A percentile compares a stretch with the other conserved stretches of the same genome.
Conservation (phyloP, 2,329 filamentous ascomycete genomes). For the Sporothrix mexicana region DNA sequence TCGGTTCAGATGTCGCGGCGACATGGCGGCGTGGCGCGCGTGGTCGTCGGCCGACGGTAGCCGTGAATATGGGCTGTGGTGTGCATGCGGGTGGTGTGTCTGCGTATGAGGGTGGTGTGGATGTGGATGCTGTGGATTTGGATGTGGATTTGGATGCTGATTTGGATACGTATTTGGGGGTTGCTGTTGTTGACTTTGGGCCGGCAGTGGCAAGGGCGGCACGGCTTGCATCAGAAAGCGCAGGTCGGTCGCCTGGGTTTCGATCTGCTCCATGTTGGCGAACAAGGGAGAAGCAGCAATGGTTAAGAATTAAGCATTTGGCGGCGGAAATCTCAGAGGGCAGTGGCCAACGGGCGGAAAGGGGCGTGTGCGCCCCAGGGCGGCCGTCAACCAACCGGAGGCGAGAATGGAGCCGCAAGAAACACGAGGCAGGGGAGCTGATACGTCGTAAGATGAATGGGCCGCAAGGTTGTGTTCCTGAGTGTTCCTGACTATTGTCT, state of each 20-base stretch:
- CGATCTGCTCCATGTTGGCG: slow-evolving; percentile 59
- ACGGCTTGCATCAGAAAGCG: slow-evolving; percentile 53
- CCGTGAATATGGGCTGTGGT: slow-evolving; percentile 22
- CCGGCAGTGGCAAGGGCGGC: slow-evolving; percentile 31
- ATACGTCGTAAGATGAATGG: background rate
- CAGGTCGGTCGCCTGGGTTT: slow-evolving; percentile 61
- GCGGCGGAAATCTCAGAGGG: too few relatives aligned
- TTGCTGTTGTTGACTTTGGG: slow-evolving; percentile 26
- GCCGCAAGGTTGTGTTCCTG: too few relatives aligned
- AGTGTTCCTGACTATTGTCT: too few relatives aligned
- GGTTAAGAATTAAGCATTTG: slow-evolving; percentile 20
- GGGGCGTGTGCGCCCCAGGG: background rate
- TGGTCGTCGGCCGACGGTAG: slow-evolving; percentile 24
- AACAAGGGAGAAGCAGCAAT: slow-evolving; percentile 43
- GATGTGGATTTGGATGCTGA: slow-evolving; percentile 22
- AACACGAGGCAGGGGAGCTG: too few relatives aligned
- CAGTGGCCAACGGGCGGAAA: background rate
- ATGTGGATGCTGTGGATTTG: slow-evolving; percentile 27
- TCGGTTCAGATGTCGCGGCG: slow-evolving; percentile 40
- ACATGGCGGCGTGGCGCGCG: slow-evolving; percentile 35
- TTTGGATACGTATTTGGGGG: background rate
- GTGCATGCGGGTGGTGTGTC: slow-evolving; percentile 19
- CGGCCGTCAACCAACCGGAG: background rate
- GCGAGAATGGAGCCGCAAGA: too few relatives aligned
- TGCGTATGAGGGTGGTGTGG: background rate